These are phyloP conservation scores for Ogataea saltuana DNA, from an alignment of 805 yeast species.

Conservation along the genomic window DNA sequence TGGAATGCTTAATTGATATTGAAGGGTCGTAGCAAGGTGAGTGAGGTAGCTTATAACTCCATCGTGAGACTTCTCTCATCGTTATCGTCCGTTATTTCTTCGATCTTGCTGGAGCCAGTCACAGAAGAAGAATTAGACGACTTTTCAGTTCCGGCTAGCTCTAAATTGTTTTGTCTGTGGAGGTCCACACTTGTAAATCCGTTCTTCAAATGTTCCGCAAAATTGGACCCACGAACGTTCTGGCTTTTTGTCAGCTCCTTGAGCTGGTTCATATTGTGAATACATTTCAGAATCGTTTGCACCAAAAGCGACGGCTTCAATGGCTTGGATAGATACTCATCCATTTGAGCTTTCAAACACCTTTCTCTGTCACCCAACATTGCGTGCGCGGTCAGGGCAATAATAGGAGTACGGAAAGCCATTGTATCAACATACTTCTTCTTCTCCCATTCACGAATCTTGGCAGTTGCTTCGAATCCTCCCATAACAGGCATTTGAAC, in stretches of 20 bases:
- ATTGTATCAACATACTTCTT: conserved; percentile 71
- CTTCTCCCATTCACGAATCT: conserved; percentile 85
- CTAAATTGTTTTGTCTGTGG: conserved; percentile 10
- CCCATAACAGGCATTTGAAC: conserved; percentile 97
- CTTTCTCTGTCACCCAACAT: conserved; percentile 91
- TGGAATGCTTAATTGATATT: too few species aligned
- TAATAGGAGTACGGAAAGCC: conserved; percentile 79
- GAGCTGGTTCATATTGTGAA: conserved; percentile 64
- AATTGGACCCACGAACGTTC: conserved; percentile 45
- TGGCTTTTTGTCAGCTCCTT: conserved; percentile 53
- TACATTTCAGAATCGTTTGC: conserved; percentile 83
- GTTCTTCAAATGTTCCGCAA: conserved; percentile 37
- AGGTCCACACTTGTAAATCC: conserved; percentile 22
- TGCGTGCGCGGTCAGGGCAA: conserved; percentile 90
- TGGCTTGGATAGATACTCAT: conserved; percentile 86
- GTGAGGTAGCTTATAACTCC: not conserved
- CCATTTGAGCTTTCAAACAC: conserved; percentile 88
- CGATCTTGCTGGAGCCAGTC: conserved; percentile 13
- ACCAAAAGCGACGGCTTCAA: conserved; percentile 78
- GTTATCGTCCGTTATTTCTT: conserved; percentile 15
- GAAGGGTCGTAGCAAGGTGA: too few species aligned
- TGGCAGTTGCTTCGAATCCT: conserved; percentile 88
- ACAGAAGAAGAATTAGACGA: not conserved
- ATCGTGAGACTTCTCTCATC: not conserved
- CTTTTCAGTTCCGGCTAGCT: conserved; percentile 4